Evolutionary conservation across 345 rosid species (phyloP).

Genomic region (Rubroshorea leprosula): DNA sequence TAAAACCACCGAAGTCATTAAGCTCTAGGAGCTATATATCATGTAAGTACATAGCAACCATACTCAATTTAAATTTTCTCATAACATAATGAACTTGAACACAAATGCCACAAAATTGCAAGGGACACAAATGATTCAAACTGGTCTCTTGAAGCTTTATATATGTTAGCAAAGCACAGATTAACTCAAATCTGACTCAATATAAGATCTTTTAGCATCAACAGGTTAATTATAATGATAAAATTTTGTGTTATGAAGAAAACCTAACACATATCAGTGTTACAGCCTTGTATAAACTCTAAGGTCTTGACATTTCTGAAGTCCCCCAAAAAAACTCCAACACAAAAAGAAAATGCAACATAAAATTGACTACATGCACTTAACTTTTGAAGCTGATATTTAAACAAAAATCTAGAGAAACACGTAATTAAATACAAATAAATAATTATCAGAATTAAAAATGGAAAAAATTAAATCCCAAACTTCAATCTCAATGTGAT

Average conservation of each 20-base stretch:
- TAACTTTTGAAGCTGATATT: not conserved
- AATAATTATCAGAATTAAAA: no score
- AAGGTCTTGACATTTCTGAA: not conserved
- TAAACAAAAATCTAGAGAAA: not conserved
- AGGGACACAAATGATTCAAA: not conserved
- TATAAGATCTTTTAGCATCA: not conserved
- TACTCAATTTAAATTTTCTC: not conserved
- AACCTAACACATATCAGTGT: not conserved
- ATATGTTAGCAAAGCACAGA: not conserved
- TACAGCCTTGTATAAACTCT: not conserved
- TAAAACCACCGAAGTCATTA: not conserved
- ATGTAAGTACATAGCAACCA: not conserved
- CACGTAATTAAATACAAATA: not conserved
- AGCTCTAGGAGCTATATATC: not conserved
- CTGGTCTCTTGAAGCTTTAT: not conserved
- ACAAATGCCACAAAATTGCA: not conserved
- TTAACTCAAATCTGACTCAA: not conserved
- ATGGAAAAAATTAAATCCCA: not conserved
- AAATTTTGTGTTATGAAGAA: not conserved
- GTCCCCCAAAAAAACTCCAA: not conserved
- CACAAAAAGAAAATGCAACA: not conserved
- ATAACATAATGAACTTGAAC: not conserved
- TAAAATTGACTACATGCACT: no score
- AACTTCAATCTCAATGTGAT: not conserved
- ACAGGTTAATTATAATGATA: not conserved